Conservation (phyloP, 73 alveolate species). For the Paramecium octaurelia region DNA sequence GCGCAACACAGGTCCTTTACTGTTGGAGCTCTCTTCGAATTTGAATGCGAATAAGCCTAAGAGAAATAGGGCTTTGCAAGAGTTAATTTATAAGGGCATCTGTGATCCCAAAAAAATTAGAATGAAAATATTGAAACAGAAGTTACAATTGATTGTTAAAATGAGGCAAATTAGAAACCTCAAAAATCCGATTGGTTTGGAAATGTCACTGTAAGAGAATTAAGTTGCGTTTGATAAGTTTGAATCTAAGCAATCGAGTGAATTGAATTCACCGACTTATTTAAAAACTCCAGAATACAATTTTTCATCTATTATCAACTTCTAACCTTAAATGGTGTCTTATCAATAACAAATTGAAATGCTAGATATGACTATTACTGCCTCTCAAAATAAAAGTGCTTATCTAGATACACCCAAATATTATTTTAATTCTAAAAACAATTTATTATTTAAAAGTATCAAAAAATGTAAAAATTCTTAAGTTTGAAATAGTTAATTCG, state of each 20-base stretch:
- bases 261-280: neutral
- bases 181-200: neutral
- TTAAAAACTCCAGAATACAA: slow-evolving; percentile 1
- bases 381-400: neutral
- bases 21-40: neutral
- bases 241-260: neutral
- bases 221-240: neutral
- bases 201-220: neutral
- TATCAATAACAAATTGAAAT: neutral
- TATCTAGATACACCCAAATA: neutral
- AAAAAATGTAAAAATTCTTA: neutral
- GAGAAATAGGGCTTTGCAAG: neutral
- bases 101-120: neutral
- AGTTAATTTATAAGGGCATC: neutral
- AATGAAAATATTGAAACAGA: neutral
- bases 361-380: neutral
- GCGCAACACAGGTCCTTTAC: neutral
- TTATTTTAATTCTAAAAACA: neutral
- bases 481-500: neutral
- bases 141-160: neutral
- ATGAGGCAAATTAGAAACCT: neutral
- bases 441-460: neutral
- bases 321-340: neutral
- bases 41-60: neutral
- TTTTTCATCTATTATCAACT: neutral